A percentile compares a stretch with the other conserved stretches of the same genome.
These are phyloP conservation scores for Parietichytrium sp. DNA, from an alignment of 108 stramenopile species.

Conservation along the genomic window DNA sequence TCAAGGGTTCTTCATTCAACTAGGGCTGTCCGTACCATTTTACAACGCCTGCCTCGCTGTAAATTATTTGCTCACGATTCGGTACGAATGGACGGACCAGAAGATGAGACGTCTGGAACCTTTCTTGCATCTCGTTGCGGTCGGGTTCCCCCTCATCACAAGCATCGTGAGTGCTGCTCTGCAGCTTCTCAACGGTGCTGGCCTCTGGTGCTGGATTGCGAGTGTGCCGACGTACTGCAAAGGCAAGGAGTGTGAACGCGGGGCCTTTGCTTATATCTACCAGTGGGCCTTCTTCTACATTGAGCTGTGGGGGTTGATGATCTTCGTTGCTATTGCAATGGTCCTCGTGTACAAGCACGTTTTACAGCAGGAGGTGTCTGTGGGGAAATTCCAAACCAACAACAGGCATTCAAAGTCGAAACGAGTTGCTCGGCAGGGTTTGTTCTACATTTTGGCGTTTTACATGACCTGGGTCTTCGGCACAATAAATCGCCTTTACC, in stretches of 20 bases:
- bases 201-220: slow-evolving; percentile 67
- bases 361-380: slow-evolving; percentile 31
- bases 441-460: not conserved
- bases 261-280: slow-evolving; percentile 41
- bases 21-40: slow-evolving; percentile 51
- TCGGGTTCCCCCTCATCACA: slow-evolving; percentile 43
- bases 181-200: slow-evolving; percentile 55
- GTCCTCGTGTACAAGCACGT: slow-evolving; percentile 36
- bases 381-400: not conserved
- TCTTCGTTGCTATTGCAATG: slow-evolving; percentile 34
- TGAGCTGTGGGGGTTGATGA: slow-evolving; percentile 53
- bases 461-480: slow-evolving; percentile 10
- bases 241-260: slow-evolving; percentile 43
- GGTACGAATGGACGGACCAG: slow-evolving; percentile 44
- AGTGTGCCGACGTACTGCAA: slow-evolving; percentile 50
- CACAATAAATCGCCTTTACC: not conserved
- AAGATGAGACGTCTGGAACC: slow-evolving; percentile 46
- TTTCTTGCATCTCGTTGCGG: slow-evolving; percentile 47
- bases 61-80: slow-evolving; percentile 62
- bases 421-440: not conserved
- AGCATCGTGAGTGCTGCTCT: slow-evolving; percentile 47
- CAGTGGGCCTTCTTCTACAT: slow-evolving; percentile 57
- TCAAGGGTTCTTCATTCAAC: slow-evolving; percentile 65
- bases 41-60: slow-evolving; percentile 58
- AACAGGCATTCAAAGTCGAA: not conserved